Evolutionary conservation across 208 protist species (phyloP), one percentile per base, ranked within the genome.

Genomic region (Porcisia hertigi): DNA sequence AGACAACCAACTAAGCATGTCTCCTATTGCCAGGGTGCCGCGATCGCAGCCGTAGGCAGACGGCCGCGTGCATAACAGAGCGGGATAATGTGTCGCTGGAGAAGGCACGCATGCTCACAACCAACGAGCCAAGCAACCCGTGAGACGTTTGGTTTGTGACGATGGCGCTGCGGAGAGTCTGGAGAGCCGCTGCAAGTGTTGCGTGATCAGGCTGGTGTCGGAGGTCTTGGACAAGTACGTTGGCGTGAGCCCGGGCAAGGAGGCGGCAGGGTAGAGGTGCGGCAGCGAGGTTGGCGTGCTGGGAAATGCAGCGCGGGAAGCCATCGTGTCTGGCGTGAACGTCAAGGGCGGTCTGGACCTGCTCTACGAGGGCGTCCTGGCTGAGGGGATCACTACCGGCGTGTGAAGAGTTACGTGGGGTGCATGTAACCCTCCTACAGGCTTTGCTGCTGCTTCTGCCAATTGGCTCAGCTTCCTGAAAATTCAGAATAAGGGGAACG

Each of bases 241-340:
- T 86, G 87, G 90, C 78, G 97, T 98, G 59, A 99, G 99, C 80
- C 76, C 99, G 54, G 98, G 94, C 85, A 97, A 99, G 62, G 98
- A 99, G 86, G 98, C 97, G 7, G 87, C 99, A 25, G 87, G 81
- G 76, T 98, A 99, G 87, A 97, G 95, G 75, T 83, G 91, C 58
- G 79, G 71, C 66, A 91, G 90, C 64, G 47, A 98, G 98, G 39
- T 79, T 77, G 62, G 83, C 81, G 59, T 99, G 99, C 83, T 59
- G 86, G 39, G 87, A 98, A 66, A 71, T 95, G 9, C 89, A 99
- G 23, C 83, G 82, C 39, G 75, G 84, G 54, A 79, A 89, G 96
- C 95, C 45, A 91, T 99, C 67, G 75, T 99, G 43, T 79, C 93
- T 58, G 98, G 98, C 60, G 99, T 99, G 80, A 99, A 99, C 84